These are phyloP conservation scores for Claviceps arundinis DNA, from an alignment of 2,329 filamentous ascomycete genomes.

Conservation along the genomic window DNA sequence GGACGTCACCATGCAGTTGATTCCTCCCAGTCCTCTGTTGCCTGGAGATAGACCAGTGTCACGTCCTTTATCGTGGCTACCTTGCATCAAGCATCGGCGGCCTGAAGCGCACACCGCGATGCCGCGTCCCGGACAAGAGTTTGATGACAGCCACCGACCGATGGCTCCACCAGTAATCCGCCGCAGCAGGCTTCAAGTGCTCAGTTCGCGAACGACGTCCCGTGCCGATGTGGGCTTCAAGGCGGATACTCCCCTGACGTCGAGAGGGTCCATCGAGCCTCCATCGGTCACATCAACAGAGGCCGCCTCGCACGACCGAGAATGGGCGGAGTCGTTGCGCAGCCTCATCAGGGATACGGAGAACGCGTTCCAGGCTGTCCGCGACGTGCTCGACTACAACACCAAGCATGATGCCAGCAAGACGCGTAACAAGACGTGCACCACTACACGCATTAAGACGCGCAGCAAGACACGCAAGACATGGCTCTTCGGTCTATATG, in stretches of 20 bases:
- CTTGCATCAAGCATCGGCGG: conserved; percentile 10
- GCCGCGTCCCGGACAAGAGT: conserved; percentile 12
- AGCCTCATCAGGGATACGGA: conserved; percentile 36
- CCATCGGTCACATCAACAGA: not conserved
- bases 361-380: conserved; percentile 34
- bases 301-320: conserved; percentile 1
- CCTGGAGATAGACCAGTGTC: not conserved
- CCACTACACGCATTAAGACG: not conserved
- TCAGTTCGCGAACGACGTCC: not conserved
- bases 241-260: not conserved
- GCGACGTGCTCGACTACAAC: conserved; percentile 24
- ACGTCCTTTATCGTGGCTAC: conserved; percentile 10
- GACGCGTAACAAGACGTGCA: conserved; percentile 10
- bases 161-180: not conserved
- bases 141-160: conserved; percentile 23
- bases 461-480: conserved; percentile 9
- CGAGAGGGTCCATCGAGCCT: not conserved
- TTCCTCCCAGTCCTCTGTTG: no score
- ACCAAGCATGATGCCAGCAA: conserved; percentile 17
- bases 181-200: not conserved
- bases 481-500: conserved; percentile 4
- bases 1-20: no score
- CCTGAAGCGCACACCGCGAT: conserved; percentile 14
- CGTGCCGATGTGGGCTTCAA: not conserved
- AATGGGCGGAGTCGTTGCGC: conserved; percentile 25